Percentiles rank a stretch among this genome's conserved stretches.
Conservation (phyloP, 108 stramenopile species). For the Aurantiochytrium sp. region DNA sequence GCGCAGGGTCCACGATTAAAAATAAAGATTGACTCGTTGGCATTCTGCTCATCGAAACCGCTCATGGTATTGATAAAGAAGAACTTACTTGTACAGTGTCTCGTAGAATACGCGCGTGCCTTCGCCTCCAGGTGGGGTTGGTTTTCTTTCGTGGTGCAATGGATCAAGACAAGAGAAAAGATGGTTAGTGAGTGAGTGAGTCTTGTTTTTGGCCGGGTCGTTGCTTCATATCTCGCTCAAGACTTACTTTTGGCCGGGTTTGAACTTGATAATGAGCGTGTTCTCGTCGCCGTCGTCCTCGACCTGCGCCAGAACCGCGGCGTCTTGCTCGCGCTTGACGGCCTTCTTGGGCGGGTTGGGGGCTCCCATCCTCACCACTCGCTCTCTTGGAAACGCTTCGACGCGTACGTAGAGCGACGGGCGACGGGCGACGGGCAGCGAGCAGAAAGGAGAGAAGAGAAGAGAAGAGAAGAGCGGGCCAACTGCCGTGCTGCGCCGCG, state of each 20-base stretch:
- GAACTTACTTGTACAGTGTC: conserved; percentile 11
- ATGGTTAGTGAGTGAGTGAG: no score
- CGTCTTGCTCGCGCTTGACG: neutral
- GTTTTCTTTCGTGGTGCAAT: neutral
- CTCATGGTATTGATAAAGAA: neutral
- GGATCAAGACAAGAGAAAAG: no score
- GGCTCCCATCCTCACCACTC: neutral
- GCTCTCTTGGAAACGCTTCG: neutral
- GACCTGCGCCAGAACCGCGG: neutral
- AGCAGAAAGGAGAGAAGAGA: no score
- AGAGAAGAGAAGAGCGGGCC: no score
- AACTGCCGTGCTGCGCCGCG: no score
- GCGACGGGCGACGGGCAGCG: no score
- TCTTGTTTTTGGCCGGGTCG: no score
- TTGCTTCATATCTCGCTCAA: no score
- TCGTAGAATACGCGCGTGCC: conserved; percentile 10
- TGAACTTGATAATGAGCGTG: neutral
- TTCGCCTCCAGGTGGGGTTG: neutral
- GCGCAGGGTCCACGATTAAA: neutral
- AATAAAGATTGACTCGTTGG: neutral
- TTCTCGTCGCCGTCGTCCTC: neutral
- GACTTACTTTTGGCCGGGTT: conserved; percentile 4
- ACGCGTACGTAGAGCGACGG: no score
- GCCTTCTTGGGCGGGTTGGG: neutral
- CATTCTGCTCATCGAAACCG: no score